Base-by-base conservation (phyloP, 2,329 filamentous ascomycete genomes). In the Fusarium sp. region DNA sequence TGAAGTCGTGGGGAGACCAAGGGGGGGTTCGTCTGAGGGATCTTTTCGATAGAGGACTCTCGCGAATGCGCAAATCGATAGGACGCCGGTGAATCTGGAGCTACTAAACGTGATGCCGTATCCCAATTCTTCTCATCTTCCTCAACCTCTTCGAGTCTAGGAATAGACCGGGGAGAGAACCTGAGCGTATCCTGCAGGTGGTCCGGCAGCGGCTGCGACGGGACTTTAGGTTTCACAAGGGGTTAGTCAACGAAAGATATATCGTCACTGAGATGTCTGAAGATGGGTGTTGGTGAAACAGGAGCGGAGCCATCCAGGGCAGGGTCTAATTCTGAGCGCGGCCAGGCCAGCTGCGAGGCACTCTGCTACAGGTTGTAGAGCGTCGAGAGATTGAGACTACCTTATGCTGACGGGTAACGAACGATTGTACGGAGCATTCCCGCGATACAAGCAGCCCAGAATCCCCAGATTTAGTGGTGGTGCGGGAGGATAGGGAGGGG, bases 181-280 rank as follows among this genome's bases (percentile, higher is more conserved):
- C 85, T 87, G 72, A 81, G 74, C 69, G 82, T 78, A 73, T 87
- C 84, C 75, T 82, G 80, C 70, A 80, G 76, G 75, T 85, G 83
- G 75, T 88, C 86, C 77, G 84, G 82, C 81, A 84, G 80, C 80
- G 84, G 82, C 82, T 87, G 85, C 78, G 85, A 87, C 82, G 84
- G 84, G 82, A 85, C 86, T 88, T 64, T 57, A 57, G 68, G 70
- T 74, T 56, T 57, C 72, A 73, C 71, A 65, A 67, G 56, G 59
- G 70, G 57, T 60, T 70, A 62, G 68, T 74, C 60, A 73, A 71
- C 53, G 56, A 70, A 59, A 47, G 50, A 45, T 60, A 40, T 62
- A 60, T 53, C 43, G 63, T 54, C 55, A 43, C 59, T 57, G 54
- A 64, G 39, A 48, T 60, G 69, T 69, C 57, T 57, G 49, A 48